Base-by-base conservation (phyloP, 2,329 filamentous ascomycete genomes). In the Diaporthe citri region DNA sequence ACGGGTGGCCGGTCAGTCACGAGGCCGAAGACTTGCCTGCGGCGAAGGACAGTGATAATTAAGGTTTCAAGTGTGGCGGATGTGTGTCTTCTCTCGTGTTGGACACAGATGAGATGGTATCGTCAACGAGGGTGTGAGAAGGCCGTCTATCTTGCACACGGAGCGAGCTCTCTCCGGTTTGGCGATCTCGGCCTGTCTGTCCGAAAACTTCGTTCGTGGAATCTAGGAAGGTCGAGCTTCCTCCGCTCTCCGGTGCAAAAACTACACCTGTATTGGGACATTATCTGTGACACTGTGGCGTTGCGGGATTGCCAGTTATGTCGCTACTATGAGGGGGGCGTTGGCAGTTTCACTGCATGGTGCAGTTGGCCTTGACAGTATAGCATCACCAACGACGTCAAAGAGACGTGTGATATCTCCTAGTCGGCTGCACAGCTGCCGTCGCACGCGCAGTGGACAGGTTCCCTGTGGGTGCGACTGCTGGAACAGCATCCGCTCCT, bases 401-500 rank as follows among this genome's bases (percentile, higher is more conserved):
- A 39, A 15, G 48, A 69, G 60, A 46, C 3, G 64, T 52, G 64
- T 69, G 64, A 69, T 69, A 28, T 55, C 48, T 69, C 22, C 43
- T 51, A 22, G 48, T 52, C 57, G 51, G 34, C 48, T 41, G 56
- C 56, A 36, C 71, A 51, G 57, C 57, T 13, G 57, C 48, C 55
- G 71, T 56, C 48, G 34, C 28, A 67, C 59, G 15, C 57, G 71
- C 36, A 52, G 39, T 46, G 56, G 52, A 66, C 60, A n/a, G 41
- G 4, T n/a, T 17, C 48, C 36, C 59, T 6, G 28, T 39, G 52
- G 39, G 60, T 73, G 59, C 48, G 52, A 64, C 41, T 41, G 34
- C 20, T 70, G 51, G 55, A 46, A 62, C 67, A n/a, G 31, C 72
- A 74, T 46, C 64, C 71, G 60, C 51, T 56, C 64, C 51, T 59